Evolutionary conservation across 331 rosid genomes (phyloP).

Genomic region (Malus hybrid): DNA sequence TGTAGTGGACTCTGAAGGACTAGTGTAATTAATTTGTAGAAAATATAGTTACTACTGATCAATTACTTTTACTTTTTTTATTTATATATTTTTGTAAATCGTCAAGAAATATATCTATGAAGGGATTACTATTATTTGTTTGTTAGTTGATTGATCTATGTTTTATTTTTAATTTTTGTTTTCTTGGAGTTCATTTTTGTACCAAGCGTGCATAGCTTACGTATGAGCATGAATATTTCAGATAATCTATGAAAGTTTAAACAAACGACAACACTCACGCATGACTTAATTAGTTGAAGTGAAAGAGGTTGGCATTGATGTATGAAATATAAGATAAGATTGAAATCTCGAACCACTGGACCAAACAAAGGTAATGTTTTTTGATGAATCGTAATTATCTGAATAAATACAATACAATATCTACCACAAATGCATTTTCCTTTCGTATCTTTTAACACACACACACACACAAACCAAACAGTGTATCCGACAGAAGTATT

Average conservation of each 20-base stretch:
- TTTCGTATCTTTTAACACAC: neutral
- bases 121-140: constrained; percentile 21
- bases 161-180: neutral
- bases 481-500: neutral
- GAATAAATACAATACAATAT: neutral
- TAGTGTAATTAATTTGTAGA: constrained; percentile 56
- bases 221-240: neutral
- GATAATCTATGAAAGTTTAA: neutral
- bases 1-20: constrained; percentile 14
- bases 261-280: neutral
- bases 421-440: neutral
- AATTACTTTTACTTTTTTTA: constrained; percentile 5
- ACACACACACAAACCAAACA: neutral
- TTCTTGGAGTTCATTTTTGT: neutral
- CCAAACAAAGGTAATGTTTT: neutral
- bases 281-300: neutral
- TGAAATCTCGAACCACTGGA: neutral
- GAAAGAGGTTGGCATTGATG: neutral
- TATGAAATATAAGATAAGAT: neutral
- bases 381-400: neutral
- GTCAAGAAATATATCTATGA: constrained; percentile 30
- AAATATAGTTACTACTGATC: constrained; percentile 32
- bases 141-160: neutral
- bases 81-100: constrained; percentile 27
- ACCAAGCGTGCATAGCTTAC: neutral